phyloP scores from a whole-genome alignment of 106 monocot genomes.

The Dendrobium nobile region DNA sequence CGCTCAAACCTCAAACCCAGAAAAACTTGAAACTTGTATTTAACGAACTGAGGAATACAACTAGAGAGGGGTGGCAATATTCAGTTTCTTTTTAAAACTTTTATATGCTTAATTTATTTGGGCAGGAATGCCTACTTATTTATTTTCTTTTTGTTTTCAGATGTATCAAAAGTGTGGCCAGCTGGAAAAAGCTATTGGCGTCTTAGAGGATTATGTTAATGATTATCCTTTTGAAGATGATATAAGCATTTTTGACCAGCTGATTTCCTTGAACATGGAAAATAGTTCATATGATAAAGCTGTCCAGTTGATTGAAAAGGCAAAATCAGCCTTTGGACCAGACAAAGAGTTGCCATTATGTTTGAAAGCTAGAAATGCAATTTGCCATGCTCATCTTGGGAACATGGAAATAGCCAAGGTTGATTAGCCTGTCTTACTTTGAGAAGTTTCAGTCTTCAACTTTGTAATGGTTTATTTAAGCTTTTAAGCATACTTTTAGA shows the following conservation, averaged over 20 bases:
- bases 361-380: constrained; percentile 47
- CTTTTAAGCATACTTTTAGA: neutral
- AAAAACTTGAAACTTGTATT: too few relatives aligned
- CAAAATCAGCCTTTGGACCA: constrained; percentile 13
- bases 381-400: constrained; percentile 78
- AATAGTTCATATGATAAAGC: constrained; percentile 53
- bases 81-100: neutral
- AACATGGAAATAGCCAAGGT: constrained; percentile 76
- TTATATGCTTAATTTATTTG: neutral
- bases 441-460: neutral
- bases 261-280: constrained; percentile 53
- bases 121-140: neutral
- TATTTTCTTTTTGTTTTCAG: constrained; percentile 30
- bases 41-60: neutral
- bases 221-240: constrained; percentile 29
- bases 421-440: constrained; percentile 8
- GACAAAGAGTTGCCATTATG: constrained; percentile 28
- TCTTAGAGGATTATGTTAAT: constrained; percentile 65
- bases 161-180: constrained; percentile 68
- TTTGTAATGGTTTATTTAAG: neutral
- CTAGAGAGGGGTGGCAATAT: too few relatives aligned
- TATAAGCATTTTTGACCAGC: constrained; percentile 33
- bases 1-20: too few relatives aligned
- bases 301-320: constrained; percentile 44
- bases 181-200: constrained; percentile 44